Percentiles rank a stretch among this genome's conserved stretches.
phyloP scores from a whole-genome alignment of 352 stramenopile species.

The Globisporangium apiculatum region DNA sequence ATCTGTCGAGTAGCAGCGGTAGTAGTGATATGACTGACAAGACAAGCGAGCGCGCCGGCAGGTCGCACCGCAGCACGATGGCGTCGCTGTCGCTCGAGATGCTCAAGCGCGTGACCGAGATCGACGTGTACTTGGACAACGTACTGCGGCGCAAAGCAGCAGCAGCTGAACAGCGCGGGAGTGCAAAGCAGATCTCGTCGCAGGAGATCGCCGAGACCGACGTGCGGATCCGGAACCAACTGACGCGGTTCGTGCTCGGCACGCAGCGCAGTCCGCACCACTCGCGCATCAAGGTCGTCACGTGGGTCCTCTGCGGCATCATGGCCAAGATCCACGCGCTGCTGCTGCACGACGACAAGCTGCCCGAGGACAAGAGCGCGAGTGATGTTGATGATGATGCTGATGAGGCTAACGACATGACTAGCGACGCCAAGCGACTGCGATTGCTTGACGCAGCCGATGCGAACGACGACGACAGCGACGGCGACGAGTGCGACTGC shows the following conservation, averaged over 20 bases:
- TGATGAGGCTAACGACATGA: conserved; percentile 16
- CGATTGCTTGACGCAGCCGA: not conserved
- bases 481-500: conserved; percentile 71
- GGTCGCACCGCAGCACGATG: conserved; percentile 15
- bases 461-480: conserved; percentile 24
- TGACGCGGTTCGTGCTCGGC: conserved; percentile 62
- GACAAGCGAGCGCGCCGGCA: not conserved
- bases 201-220: conserved; percentile 70
- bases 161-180: conserved; percentile 14
- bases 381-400: conserved; percentile 17
- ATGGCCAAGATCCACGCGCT: conserved; percentile 81
- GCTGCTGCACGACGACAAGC: conserved; percentile 61
- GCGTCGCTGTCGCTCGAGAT: conserved; percentile 71
- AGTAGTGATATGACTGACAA: not conserved
- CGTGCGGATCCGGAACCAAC: conserved; percentile 68
- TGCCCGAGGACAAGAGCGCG: conserved; percentile 25
- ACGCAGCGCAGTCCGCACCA: conserved; percentile 76
- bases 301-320: conserved; percentile 80
- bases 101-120: conserved; percentile 70
- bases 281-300: conserved; percentile 78
- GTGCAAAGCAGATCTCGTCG: conserved; percentile 36
- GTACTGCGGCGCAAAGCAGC: conserved; percentile 55
- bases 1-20: not conserved
- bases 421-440: conserved; percentile 11
- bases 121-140: conserved; percentile 82